Evolutionary conservation across 2,329 filamentous ascomycete genomes (phyloP), one percentile per base, ranked within the genome.

Genomic region (Pyrenophora teres): DNA sequence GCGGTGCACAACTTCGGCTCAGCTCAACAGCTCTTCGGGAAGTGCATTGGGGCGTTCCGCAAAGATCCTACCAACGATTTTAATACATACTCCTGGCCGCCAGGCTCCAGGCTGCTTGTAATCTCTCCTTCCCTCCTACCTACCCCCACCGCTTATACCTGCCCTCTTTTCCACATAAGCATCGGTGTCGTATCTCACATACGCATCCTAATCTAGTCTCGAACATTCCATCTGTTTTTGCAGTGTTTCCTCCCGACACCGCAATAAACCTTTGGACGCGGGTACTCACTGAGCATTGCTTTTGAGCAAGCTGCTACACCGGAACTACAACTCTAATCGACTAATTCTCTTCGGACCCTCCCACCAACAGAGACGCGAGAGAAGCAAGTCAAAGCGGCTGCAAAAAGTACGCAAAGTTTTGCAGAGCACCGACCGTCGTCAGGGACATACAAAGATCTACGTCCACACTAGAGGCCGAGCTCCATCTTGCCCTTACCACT

Each of bases 21-120:
- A 65, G 68, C 69, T 70, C 70, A 70, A 72, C 69, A 70, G 61
- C 59, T 64, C 63, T 67, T 52, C 45, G 62, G 68, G 63, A 63
- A 61, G 54, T 62, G 67, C 67, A 38, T 64, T 69, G 69, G 68
- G 65, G 56, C 56, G 48, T 51, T 63, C 60, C 57, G 54, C 45
- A 19, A 46, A 32, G 27, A 30, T 44, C 25, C 50, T 53, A 52
- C 59, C 62, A 67, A 65, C 39, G 31, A 31, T 46, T 63, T 68
- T 65, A 64, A 64, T 64, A 69, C 54, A 49, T 49, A 40, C 46
- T 19, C 48, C 46, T 27, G 32, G 23, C 23, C 30, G 45, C 25
- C 6, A 27, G 25, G 31, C 36, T 40, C 35, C 36, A 39, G 33
- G 18, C 37, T 37, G 30, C 49, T 40, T 40, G 19, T 36, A 16